Evolutionary conservation across 129 eudicot species (phyloP).

Genomic region (Apium graveolens): DNA sequence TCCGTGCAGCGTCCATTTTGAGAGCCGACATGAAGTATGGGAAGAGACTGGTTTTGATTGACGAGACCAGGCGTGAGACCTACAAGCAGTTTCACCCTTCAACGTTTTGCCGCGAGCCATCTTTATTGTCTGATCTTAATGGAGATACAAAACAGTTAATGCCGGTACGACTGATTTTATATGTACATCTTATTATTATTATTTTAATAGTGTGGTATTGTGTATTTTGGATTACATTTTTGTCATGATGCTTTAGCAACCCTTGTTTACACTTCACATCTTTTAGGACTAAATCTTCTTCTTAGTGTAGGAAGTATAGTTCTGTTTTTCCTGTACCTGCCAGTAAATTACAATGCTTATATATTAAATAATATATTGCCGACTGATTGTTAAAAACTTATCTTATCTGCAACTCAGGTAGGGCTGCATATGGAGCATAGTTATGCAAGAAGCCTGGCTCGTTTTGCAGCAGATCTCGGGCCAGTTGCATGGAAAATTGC

Average conservation of each 20-base stretch:
- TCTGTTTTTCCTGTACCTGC: not conserved
- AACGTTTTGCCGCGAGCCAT: constrained; percentile 25
- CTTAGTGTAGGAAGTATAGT: not conserved
- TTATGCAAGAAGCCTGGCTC: constrained; percentile 92
- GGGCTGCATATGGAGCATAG: constrained; percentile 74
- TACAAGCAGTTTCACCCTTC: constrained; percentile 53
- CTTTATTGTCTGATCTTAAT: constrained; percentile 36
- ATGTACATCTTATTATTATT: not conserved
- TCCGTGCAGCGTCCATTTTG: not conserved
- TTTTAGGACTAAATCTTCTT: not conserved
- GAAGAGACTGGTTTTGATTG: constrained; percentile 54
- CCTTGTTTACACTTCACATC: not conserved
- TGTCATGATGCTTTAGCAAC: not conserved
- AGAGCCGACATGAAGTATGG: constrained; percentile 70
- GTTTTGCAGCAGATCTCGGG: constrained; percentile 86
- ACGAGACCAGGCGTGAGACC: constrained; percentile 78
- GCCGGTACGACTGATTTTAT: constrained; percentile 38
- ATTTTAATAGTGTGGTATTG: not conserved
- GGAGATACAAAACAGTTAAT: constrained; percentile 62
- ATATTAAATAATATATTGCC: not conserved
- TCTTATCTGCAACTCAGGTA: constrained; percentile 35
- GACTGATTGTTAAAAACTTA: not conserved
- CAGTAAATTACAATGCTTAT: not conserved
- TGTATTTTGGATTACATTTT: not conserved
- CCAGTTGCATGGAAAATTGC: constrained; percentile 89